Evolutionary conservation across 768 basidiomycete genomes (phyloP).

Genomic region (Rhodosporidiobolus sp.): DNA sequence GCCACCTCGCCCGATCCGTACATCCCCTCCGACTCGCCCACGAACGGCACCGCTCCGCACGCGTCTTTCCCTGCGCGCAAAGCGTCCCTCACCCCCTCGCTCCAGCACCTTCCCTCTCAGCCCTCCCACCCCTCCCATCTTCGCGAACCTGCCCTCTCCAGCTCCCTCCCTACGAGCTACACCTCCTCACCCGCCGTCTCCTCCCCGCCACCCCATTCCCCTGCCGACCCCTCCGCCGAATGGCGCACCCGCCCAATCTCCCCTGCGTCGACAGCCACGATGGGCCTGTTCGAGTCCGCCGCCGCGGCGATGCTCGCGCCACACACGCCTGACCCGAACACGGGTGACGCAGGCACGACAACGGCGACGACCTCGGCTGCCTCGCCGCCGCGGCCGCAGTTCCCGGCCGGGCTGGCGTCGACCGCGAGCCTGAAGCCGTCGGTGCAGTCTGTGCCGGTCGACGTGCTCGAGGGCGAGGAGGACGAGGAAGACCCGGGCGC

Average conservation of each 20-base stretch:
- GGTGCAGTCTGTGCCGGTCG: neutral
- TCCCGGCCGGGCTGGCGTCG: neutral
- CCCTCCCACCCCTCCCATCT: neutral
- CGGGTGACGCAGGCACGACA: too few relatives aligned
- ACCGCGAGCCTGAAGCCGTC: neutral
- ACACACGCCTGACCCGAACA: neutral
- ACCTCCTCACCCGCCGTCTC: neutral
- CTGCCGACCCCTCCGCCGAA: neutral
- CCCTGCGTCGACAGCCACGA: neutral
- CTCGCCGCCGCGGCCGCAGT: neutral
- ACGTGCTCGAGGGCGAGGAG: neutral
- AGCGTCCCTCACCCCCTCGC: neutral
- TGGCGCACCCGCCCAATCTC: neutral
- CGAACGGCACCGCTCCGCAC: neutral
- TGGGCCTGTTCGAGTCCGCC: neutral
- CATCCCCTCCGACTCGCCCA: neutral
- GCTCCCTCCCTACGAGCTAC: too few relatives aligned
- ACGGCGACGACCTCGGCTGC: neutral
- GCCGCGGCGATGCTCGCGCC: slow-evolving; percentile 18
- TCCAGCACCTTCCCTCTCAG: too few relatives aligned
- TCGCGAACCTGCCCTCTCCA: too few relatives aligned
- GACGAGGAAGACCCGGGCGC: neutral
- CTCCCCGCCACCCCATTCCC: neutral
- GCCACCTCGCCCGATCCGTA: neutral
- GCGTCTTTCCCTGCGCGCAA: neutral